Percentiles rank a stretch among this genome's conserved stretches.
These are phyloP conservation scores for Paraconiothyrium sp. DNA, from an alignment of 2,329 filamentous ascomycete species.

Conservation along the genomic window DNA sequence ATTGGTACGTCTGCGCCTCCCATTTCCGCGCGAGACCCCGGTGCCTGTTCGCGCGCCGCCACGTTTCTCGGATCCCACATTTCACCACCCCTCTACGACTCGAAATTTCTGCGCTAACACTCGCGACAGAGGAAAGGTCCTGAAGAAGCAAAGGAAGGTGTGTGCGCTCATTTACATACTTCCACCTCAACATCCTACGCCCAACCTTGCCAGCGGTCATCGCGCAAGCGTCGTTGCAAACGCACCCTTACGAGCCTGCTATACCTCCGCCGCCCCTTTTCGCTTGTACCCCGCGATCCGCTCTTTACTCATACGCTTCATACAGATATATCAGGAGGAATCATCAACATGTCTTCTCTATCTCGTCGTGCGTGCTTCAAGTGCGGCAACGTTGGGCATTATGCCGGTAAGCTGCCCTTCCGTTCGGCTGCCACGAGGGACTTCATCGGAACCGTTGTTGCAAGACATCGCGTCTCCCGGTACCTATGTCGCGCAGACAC, in stretches of 20 bases:
- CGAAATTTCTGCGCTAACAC: slow-evolving; percentile 45
- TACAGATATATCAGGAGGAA: slow-evolving; percentile 43
- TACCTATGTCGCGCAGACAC: slow-evolving; percentile 33
- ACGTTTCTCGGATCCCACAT: slow-evolving; percentile 32
- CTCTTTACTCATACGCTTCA: slow-evolving; percentile 29
- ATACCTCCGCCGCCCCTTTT: slow-evolving; percentile 19
- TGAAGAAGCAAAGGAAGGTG: slow-evolving; percentile 32
- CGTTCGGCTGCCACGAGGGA: slow-evolving; percentile 29
- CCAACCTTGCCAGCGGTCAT: slow-evolving; percentile 19
- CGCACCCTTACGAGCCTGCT: slow-evolving; percentile 32
- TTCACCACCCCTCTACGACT: slow-evolving; percentile 37
- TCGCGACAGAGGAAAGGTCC: slow-evolving; percentile 44
- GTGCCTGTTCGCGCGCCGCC: slow-evolving; percentile 18
- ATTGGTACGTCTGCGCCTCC: slow-evolving; percentile 37
- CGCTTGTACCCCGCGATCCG: slow-evolving; percentile 22
- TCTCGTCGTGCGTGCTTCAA: slow-evolving; percentile 64
- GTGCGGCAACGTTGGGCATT: slow-evolving; percentile 63
- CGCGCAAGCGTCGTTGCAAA: slow-evolving; percentile 29
- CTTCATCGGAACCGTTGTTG: slow-evolving; percentile 25
- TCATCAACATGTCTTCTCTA: slow-evolving; percentile 60
- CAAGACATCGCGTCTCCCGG: slow-evolving; percentile 22
- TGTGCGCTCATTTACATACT: slow-evolving; percentile 15
- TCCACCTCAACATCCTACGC: slow-evolving; percentile 14
- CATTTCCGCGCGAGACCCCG: background rate
- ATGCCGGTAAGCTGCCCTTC: slow-evolving; percentile 55